phyloP scores from a whole-genome alignment of 306 rosid species.

The Alnus rubra region DNA sequence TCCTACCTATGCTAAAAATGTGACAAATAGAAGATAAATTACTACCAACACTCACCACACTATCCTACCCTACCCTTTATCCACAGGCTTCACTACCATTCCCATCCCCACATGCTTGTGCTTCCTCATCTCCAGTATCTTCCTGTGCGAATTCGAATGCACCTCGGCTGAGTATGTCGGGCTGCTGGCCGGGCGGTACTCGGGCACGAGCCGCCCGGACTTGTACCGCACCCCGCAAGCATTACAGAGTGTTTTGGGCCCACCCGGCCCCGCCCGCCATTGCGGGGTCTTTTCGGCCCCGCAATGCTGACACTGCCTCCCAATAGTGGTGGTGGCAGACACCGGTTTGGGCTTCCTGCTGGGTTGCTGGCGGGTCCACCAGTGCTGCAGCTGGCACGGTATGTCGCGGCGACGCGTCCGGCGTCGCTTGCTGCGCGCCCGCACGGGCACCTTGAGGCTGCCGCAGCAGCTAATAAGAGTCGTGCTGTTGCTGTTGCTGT shows the following conservation, averaged over 20 bases:
- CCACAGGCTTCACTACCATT: slow-evolving; percentile 36
- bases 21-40: slow-evolving; percentile 15
- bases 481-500: slow-evolving; percentile 25
- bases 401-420: slow-evolving; percentile 34
- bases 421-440: slow-evolving; percentile 61
- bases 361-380: slow-evolving; percentile 30
- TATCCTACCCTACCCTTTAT: slow-evolving; percentile 36
- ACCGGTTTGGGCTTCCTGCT: slow-evolving; percentile 9
- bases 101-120: slow-evolving; percentile 39
- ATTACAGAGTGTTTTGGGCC: slow-evolving; percentile 76
- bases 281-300: slow-evolving; percentile 69
- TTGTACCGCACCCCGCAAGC: slow-evolving; percentile 78
- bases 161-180: slow-evolving; percentile 52
- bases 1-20: slow-evolving; percentile 36
- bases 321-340: slow-evolving; percentile 19
- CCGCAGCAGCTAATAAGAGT: slow-evolving; percentile 51
- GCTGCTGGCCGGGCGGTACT: slow-evolving; percentile 76
- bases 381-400: slow-evolving; percentile 31
- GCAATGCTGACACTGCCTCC: slow-evolving; percentile 70
- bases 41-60: slow-evolving; percentile 3
- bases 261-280: slow-evolving; percentile 78
- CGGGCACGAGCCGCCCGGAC: slow-evolving; percentile 72
- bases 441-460: slow-evolving; percentile 56
- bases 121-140: slow-evolving; percentile 67
- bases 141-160: slow-evolving; percentile 81